A percentile compares a stretch with the other conserved stretches of the same genome.
These are phyloP conservation scores for Rhododendron kiyosumense DNA, from an alignment of 148 eudicot genomes.

Conservation along the genomic window DNA sequence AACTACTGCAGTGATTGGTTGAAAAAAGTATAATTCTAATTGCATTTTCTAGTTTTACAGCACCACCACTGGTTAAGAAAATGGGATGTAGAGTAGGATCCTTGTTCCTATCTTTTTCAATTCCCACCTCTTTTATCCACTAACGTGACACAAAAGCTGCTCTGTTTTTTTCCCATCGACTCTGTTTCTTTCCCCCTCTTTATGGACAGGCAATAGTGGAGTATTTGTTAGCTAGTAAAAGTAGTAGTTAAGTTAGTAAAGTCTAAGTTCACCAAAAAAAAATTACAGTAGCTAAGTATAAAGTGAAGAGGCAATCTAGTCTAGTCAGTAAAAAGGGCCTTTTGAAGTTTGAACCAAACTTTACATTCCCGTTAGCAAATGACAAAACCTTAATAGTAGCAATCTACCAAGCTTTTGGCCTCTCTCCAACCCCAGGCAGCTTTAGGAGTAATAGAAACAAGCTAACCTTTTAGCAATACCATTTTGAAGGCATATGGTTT, in stretches of 20 bases:
- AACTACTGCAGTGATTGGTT: too few species aligned
- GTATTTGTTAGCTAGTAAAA: neutral
- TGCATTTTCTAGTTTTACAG: too few species aligned
- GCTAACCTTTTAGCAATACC: neutral
- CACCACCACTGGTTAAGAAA: too few species aligned
- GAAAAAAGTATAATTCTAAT: too few species aligned
- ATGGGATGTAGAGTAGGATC: too few species aligned
- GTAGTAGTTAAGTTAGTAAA: neutral
- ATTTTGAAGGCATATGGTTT: neutral
- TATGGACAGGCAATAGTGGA: neutral
- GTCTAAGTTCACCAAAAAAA: neutral
- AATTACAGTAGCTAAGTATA: too few species aligned
- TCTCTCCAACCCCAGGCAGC: neutral
- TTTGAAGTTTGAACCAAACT: neutral
- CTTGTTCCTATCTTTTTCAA: too few species aligned
- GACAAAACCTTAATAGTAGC: neutral
- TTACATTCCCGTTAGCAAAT: neutral
- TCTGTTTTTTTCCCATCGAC: too few species aligned
- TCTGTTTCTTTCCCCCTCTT: neutral
- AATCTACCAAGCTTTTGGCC: neutral
- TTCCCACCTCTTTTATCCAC: too few species aligned
- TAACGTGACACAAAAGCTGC: too few species aligned
- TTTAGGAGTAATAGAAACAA: neutral
- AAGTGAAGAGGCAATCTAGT: neutral
- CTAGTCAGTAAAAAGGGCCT: neutral